Base-by-base conservation (phyloP, 2,329 filamentous ascomycete species). In the Tolypocladium album region DNA sequence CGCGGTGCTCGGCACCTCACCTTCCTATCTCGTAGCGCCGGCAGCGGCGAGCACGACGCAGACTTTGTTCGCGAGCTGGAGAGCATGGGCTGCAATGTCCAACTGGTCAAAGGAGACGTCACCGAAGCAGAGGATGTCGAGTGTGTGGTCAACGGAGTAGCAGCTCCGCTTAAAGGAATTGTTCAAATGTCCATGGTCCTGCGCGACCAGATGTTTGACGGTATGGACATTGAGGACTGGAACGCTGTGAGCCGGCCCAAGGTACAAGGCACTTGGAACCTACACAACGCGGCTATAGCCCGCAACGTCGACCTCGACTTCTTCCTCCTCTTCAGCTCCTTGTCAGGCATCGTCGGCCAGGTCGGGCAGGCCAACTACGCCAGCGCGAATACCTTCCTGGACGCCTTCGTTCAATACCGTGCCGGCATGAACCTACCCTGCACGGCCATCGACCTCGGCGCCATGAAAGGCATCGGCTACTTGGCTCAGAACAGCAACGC, bases 321-420 rank as follows among this genome's bases (percentile, higher is more conserved):
- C 65, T 76, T 79, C 57, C 60, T 71, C 27, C 61, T 74, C 27
- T 66, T 70, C 50, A 69, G 66, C 11, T 79, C 76, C 1, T 62
- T 74, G 5, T 67, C 68, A 0, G 71, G 69, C 22, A 64, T 73
- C 17, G 61, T 74, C 3, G 76, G 73, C 8, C 68, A 71, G 22
- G 61, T 67, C 1, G 71, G 67, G 0, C 77, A 79, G 60, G 68
- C 70, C 56, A 78, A 76, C 64, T 81, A 80, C 63, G 66, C 71
- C 8, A 71, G 72, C 1, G 75, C 66, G 12, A 77, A 78, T 61
- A 67, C 69, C 24, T 79, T 72, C 64, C 64, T 75, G 59, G 71
- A 76, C 47, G 67, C 70, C 6, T 69, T 78, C 36, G 71, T 68
- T 17, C 67, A 69, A 8, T 73, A 72, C 58, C 70, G 76, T 15